Base-by-base conservation (phyloP, 805 yeast genomes). In the Pichia heedii region DNA sequence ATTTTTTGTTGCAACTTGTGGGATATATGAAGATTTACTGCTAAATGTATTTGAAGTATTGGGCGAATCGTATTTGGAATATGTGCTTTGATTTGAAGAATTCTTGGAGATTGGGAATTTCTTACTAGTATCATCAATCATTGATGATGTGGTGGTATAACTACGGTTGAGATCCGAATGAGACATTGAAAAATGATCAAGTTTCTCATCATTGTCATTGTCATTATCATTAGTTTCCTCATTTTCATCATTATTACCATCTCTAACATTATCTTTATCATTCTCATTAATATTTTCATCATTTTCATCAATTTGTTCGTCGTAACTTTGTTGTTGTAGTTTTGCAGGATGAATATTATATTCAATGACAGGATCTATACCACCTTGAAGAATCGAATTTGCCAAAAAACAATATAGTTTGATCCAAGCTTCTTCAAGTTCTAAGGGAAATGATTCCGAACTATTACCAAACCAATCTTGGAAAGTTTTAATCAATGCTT, bases 351-450 rank as follows among this genome's bases (percentile, higher is more conserved):
- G 42, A 8, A 37, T 22, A 35, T 40, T 55, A 35, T 62, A 63
- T 33, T 52, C 56, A 39, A 65, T 53, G 3, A 63, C 51, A 3
- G 81, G 80, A 50, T 76, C 81, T 35, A 72, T 63, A 32, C 81
- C 81, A 45, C 74, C 74, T 55, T 79, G 81, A 18, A 82, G 54
- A 37, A 83, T 70, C 20, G 81, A 71, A 59, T 83, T 81, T 22
- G 88, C 79, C 50, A 83, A 62, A 57, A 77, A 83, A 45, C 80
- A 66, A 62, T 80, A 83, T 20, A 83, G 63, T 53, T 79, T 75
- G 43, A 82, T 74, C 89, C 90, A 83, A 44, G 79, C 73, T 45
- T 76, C 70, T 54, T 82, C 88, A 35, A 81, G 57, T 50, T 79
- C 83, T 20, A 74, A 59, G 13, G 79, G 71, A 56, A 81, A 81